Conservation (phyloP, 176 grass and related monocot genomes). For the Chrysopogon serrulatus region DNA sequence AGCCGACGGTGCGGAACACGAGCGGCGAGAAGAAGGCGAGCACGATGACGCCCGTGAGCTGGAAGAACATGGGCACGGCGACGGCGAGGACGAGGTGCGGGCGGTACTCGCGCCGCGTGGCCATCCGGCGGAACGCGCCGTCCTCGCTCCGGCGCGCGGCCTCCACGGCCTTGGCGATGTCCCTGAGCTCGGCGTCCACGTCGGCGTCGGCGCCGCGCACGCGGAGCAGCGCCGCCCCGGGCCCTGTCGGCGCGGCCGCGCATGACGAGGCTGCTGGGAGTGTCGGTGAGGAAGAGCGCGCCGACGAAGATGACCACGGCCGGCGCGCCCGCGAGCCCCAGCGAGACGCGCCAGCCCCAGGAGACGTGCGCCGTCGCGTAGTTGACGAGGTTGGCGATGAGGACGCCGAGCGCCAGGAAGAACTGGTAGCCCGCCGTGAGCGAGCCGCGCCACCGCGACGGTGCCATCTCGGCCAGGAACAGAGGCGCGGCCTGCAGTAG, state of each 20-base stretch:
- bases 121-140: constrained; percentile 61
- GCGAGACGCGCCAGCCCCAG: constrained; percentile 86
- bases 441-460: constrained; percentile 53
- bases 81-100: constrained; percentile 70
- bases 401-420: constrained; percentile 50
- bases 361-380: constrained; percentile 27
- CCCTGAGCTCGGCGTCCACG: constrained; percentile 67
- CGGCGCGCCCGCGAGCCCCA: constrained; percentile 68
- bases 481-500: constrained; percentile 32
- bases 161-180: constrained; percentile 32
- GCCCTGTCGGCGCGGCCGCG: constrained; percentile 46
- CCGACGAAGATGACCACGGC: constrained; percentile 54
- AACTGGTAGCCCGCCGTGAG: constrained; percentile 70
- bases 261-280: constrained; percentile 68
- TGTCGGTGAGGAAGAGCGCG: constrained; percentile 73
- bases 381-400: constrained; percentile 59
- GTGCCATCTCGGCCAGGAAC: constrained; percentile 77
- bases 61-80: constrained; percentile 75
- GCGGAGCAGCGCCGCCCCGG: constrained; percentile 42
- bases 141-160: constrained; percentile 31
- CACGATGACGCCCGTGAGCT: constrained; percentile 77
- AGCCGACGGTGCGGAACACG: constrained; percentile 72
- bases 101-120: constrained; percentile 53
- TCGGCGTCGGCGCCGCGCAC: constrained; percentile 55
- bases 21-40: constrained; percentile 86